phyloP scores from a whole-genome alignment of 140 eudicot species.

The Stevia rebaudiana region DNA sequence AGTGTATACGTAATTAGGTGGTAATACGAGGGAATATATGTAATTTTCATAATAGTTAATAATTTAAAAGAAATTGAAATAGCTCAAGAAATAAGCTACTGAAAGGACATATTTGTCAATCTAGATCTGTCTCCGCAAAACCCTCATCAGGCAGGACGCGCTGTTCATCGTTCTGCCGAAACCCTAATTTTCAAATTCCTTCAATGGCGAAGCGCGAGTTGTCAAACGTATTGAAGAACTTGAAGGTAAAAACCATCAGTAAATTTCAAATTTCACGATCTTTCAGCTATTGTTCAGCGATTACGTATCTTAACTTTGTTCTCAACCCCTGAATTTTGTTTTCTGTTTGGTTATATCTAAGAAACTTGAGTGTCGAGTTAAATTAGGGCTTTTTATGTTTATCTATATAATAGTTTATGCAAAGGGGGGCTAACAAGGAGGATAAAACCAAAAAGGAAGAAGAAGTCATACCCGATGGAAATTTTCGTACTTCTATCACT shows the following conservation, averaged over 20 bases:
- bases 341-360: not conserved
- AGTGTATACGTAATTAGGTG: too few relatives aligned
- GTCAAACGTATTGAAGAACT: slow-evolving; percentile 66
- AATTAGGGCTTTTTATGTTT: not conserved
- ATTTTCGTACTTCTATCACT: slow-evolving; percentile 41
- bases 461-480: slow-evolving; percentile 49
- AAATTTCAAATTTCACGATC: not conserved
- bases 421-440: slow-evolving; percentile 74
- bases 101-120: too few relatives aligned
- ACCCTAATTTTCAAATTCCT: slow-evolving; percentile 23
- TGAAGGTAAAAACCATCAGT: slow-evolving; percentile 46
- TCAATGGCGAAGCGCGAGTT: slow-evolving; percentile 82
- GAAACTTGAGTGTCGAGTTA: slow-evolving; percentile 1
- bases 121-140: not conserved
- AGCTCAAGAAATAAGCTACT: too few relatives aligned
- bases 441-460: slow-evolving; percentile 65
- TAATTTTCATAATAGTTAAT: too few relatives aligned
- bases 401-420: slow-evolving; percentile 62
- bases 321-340: not conserved
- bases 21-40: too few relatives aligned
- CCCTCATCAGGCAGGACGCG: not conserved
- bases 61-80: too few relatives aligned
- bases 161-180: slow-evolving; percentile 7
- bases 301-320: slow-evolving; percentile 7
- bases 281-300: not conserved